Percentiles rank a stretch among this genome's conserved stretches.
These are phyloP conservation scores for Fusarium cyanostomum DNA, from an alignment of 2,329 filamentous ascomycete species.

Conservation along the genomic window DNA sequence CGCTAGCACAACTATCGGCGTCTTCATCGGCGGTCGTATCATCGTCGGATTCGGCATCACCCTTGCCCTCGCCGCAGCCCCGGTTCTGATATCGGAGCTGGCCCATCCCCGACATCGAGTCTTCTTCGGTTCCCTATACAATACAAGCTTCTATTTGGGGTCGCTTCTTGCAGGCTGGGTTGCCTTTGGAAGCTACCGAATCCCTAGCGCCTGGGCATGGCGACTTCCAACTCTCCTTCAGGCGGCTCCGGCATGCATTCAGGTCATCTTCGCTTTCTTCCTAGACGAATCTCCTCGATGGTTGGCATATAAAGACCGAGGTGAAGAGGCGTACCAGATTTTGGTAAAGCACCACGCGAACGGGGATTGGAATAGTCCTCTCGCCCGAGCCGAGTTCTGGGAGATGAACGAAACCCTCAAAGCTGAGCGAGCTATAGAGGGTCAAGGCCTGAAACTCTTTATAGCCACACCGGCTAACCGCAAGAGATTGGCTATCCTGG, in stretches of 20 bases:
- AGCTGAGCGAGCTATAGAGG: slow-evolving; percentile 19
- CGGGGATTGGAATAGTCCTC: slow-evolving; percentile 59
- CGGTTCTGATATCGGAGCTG: slow-evolving; percentile 48
- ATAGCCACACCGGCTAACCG: slow-evolving; percentile 40
- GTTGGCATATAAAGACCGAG: slow-evolving; percentile 15
- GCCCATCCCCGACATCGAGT: slow-evolving; percentile 26
- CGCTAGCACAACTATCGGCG: slow-evolving; percentile 43
- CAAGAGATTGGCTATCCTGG: slow-evolving; percentile 48
- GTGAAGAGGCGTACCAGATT: slow-evolving; percentile 12
- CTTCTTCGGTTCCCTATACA: slow-evolving; percentile 15
- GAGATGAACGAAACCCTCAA: slow-evolving; percentile 32
- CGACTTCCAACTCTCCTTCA: slow-evolving; percentile 29
- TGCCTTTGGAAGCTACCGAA: slow-evolving; percentile 22
- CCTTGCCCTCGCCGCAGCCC: slow-evolving; percentile 60
- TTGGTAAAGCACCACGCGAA: slow-evolving; percentile 23
- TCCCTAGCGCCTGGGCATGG: slow-evolving; percentile 24
- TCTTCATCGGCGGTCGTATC: slow-evolving; percentile 63
- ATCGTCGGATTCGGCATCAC: slow-evolving; percentile 63
- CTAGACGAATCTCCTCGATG: slow-evolving; percentile 26
- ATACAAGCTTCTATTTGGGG: background rate
- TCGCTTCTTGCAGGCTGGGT: slow-evolving; percentile 22
- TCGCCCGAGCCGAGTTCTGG: slow-evolving; percentile 24
- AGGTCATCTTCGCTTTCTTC: slow-evolving; percentile 24
- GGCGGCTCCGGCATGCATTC: slow-evolving; percentile 15
- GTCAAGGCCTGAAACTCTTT: slow-evolving; percentile 2